Conservation (phyloP, 1,284 basidiomycete genomes). For the Wallemia ichthyophaga region DNA sequence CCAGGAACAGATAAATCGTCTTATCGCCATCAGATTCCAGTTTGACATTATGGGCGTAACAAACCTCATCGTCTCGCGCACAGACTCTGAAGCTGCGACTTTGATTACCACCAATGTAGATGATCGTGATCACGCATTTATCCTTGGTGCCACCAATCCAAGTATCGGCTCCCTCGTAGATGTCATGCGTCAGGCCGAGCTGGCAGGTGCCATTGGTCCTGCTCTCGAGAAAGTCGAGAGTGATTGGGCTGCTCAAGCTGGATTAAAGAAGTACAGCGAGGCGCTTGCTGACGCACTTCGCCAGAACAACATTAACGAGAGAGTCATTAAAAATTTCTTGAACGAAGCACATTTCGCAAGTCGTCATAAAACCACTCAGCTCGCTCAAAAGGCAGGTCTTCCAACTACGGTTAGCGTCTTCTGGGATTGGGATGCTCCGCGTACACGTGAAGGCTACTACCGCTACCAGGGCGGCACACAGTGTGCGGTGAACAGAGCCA, state of each 20-base stretch:
- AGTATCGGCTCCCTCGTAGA: slow-evolving; percentile 33
- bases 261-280: slow-evolving; percentile 46
- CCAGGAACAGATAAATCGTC: slow-evolving; percentile 46
- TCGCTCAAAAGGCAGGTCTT: slow-evolving; percentile 40
- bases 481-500: slow-evolving; percentile 69
- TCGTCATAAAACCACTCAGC: slow-evolving; percentile 33
- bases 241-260: slow-evolving; percentile 45
- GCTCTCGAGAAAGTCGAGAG: slow-evolving; percentile 66
- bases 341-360: slow-evolving; percentile 33
- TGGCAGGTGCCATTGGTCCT: slow-evolving; percentile 42
- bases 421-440: slow-evolving; percentile 84
- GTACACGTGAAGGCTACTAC: slow-evolving; percentile 87
- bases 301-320: slow-evolving; percentile 24
- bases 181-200: slow-evolving; percentile 59
- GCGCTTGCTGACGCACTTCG: slow-evolving; percentile 41
- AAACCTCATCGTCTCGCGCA: slow-evolving; percentile 42
- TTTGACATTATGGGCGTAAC: slow-evolving; percentile 51
- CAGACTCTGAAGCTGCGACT: slow-evolving; percentile 69
- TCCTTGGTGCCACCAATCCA: slow-evolving; percentile 67
- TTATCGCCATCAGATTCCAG: slow-evolving; percentile 43
- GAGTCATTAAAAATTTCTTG: slow-evolving; percentile 26
- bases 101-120: slow-evolving; percentile 92
- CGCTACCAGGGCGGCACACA: slow-evolving; percentile 88
- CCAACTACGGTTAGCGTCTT: slow-evolving; percentile 15
- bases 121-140: slow-evolving; percentile 82